These are phyloP conservation scores for Zymoseptoria tritici DNA, from an alignment of 2,329 filamentous ascomycete genomes.

Conservation along the genomic window DNA sequence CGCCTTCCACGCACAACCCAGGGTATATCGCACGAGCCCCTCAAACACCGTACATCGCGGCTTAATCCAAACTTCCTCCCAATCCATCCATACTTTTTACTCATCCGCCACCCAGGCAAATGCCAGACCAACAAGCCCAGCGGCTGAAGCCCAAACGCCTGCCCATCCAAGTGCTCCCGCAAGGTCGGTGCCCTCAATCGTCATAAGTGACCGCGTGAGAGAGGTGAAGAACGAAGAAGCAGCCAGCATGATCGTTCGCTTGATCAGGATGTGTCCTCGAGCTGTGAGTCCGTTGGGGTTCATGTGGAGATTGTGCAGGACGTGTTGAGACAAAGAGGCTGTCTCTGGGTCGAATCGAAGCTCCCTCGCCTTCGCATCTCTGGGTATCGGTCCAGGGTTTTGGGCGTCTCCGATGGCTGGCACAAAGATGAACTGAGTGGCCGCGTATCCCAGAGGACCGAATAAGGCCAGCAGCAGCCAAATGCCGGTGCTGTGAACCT, in stretches of 20 bases:
- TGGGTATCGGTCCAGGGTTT: slow-evolving; percentile 22
- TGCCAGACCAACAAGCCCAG: slow-evolving; percentile 52
- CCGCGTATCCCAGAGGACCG: slow-evolving; percentile 63
- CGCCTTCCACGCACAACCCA: background rate
- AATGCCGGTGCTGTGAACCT: slow-evolving; percentile 57
- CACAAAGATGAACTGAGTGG: slow-evolving; percentile 70
- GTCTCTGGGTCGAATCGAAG: slow-evolving; percentile 56
- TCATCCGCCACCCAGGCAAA: slow-evolving; percentile 45
- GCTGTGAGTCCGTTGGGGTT: slow-evolving; percentile 56
- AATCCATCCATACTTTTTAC: slow-evolving; percentile 1
- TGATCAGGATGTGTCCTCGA: slow-evolving; percentile 54
- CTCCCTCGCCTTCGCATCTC: slow-evolving; percentile 31
- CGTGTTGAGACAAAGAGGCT: slow-evolving; percentile 61
- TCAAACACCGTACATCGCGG: background rate
- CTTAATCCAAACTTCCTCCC: background rate
- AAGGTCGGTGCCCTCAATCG: slow-evolving; percentile 62
- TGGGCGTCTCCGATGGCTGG: slow-evolving; percentile 47
- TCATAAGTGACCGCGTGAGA: slow-evolving; percentile 58
- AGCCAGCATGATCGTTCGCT: slow-evolving; percentile 47
- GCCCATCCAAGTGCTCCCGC: slow-evolving; percentile 67
- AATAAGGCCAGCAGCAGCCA: slow-evolving; percentile 44
- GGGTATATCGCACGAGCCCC: background rate
- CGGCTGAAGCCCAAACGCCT: slow-evolving; percentile 63
- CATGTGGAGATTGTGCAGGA: slow-evolving; percentile 59
- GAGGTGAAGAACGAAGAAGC: slow-evolving; percentile 44